phyloP scores from a whole-genome alignment of 2,329 filamentous ascomycete species.

The Neoascochyta sp. region DNA sequence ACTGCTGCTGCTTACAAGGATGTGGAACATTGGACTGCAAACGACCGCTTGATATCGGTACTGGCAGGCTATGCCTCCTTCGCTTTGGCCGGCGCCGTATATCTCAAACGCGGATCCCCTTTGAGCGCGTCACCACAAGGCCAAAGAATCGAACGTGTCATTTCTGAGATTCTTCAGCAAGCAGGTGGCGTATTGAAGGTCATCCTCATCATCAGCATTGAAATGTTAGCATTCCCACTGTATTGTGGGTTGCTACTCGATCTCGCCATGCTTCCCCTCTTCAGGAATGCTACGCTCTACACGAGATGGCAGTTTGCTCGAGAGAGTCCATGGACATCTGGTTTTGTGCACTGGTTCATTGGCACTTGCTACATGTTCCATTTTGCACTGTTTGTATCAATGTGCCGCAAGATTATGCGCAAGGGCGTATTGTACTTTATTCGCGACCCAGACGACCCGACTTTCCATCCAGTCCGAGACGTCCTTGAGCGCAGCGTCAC shows the following conservation, averaged over 20 bases:
- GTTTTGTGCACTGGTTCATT: slow-evolving; percentile 98
- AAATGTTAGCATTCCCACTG: slow-evolving; percentile 95
- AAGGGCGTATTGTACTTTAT: slow-evolving; percentile 97
- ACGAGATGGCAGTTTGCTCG: slow-evolving; percentile 76
- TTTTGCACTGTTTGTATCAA: slow-evolving; percentile 95
- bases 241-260: slow-evolving; percentile 94
- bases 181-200: slow-evolving; percentile 97
- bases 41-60: slow-evolving; percentile 67
- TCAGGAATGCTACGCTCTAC: slow-evolving; percentile 72
- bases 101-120: slow-evolving; percentile 69
- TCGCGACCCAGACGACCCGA: slow-evolving; percentile 94
- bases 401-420: slow-evolving; percentile 97
- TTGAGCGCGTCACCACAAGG: slow-evolving; percentile 58
- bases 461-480: slow-evolving; percentile 95
- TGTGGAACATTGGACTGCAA: slow-evolving; percentile 46
- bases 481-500: slow-evolving; percentile 89
- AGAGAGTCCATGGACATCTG: slow-evolving; percentile 77
- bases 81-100: slow-evolving; percentile 69
- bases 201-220: slow-evolving; percentile 95
- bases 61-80: slow-evolving; percentile 76
- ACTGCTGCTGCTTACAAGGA: slow-evolving; percentile 17
- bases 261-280: slow-evolving; percentile 80
- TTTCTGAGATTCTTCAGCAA: slow-evolving; percentile 83
- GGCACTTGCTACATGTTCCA: slow-evolving; percentile 99
- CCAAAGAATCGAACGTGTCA: slow-evolving; percentile 63